These are phyloP conservation scores for Arthrocladium fulminans DNA, from an alignment of 2,329 filamentous ascomycete genomes.

Conservation along the genomic window DNA sequence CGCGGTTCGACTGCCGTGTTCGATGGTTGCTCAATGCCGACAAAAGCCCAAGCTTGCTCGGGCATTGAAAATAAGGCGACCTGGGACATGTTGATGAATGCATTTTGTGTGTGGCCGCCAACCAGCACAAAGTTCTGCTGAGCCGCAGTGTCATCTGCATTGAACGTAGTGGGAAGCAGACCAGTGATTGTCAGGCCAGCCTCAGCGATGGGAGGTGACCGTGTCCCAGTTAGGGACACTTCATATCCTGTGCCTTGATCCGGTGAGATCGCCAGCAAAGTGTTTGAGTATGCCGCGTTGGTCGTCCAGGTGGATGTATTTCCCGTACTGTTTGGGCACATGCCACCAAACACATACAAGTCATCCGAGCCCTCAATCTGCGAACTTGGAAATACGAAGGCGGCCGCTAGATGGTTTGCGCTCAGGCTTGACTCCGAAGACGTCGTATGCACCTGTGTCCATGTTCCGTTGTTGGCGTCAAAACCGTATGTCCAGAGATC, in stretches of 20 bases:
- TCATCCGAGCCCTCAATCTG: constrained; percentile 36
- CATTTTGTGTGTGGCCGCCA: constrained; percentile 71
- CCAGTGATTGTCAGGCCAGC: constrained; percentile 79
- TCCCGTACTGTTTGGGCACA: constrained; percentile 54
- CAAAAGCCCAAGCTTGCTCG: constrained; percentile 76
- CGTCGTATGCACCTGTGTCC: constrained; percentile 39
- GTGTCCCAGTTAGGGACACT: constrained; percentile 40
- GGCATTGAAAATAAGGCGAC: constrained; percentile 80
- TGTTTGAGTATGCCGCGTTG: constrained; percentile 66
- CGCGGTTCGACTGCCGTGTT: constrained; percentile 59
- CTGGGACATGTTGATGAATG: constrained; percentile 92
- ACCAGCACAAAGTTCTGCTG: constrained; percentile 72
- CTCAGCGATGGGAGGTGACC: constrained; percentile 64
- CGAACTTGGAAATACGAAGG: constrained; percentile 57
- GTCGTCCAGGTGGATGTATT: constrained; percentile 52
- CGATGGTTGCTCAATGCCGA: constrained; percentile 50
- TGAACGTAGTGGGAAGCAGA: constrained; percentile 60
- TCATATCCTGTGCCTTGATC: constrained; percentile 22
- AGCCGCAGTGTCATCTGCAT: constrained; percentile 56
- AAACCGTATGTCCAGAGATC: constrained; percentile 61
- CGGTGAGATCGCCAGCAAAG: constrained; percentile 61
- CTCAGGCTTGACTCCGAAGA: constrained; percentile 32
- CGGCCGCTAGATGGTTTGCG: constrained; percentile 50
- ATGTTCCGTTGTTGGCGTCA: constrained; percentile 44
- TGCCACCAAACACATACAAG: constrained; percentile 76